Conservation (phyloP, 768 basidiomycete species). For the Lentinus tigrinus region DNA sequence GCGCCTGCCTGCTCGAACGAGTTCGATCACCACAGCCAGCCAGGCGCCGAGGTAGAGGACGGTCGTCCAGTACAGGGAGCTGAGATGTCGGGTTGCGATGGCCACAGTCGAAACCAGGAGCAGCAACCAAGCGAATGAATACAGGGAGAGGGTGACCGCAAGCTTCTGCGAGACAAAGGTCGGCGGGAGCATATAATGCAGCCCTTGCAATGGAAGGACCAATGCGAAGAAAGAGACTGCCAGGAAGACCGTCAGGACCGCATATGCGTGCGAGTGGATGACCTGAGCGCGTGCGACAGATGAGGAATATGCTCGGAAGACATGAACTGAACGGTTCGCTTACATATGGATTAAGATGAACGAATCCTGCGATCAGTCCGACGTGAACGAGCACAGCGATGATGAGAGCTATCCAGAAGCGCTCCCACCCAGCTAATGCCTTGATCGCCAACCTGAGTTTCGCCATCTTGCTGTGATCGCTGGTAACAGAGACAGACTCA, state of each 20-base stretch:
- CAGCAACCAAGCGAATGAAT: constrained; percentile 57
- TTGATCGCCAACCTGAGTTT: constrained; percentile 28
- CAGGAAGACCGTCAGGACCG: constrained; percentile 49
- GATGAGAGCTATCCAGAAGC: constrained; percentile 62
- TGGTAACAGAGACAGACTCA: not conserved
- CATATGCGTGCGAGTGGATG: constrained; percentile 54
- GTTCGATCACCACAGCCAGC: constrained; percentile 36
- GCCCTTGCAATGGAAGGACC: constrained; percentile 38
- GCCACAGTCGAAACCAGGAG: constrained; percentile 51
- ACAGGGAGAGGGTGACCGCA: constrained; percentile 51
- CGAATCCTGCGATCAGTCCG: constrained; percentile 46
- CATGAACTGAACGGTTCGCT: constrained; percentile 27
- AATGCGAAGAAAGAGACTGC: constrained; percentile 52
- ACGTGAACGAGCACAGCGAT: constrained; percentile 46
- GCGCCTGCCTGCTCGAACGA: constrained; percentile 37
- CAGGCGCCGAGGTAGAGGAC: constrained; percentile 51
- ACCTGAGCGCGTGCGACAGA: constrained; percentile 43
- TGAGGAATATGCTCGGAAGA: not conserved
- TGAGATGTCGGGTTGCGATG: constrained; percentile 42
- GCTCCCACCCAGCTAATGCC: constrained; percentile 47
- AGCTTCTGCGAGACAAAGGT: constrained; percentile 47
- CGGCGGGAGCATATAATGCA: constrained; percentile 28
- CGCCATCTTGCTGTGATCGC: constrained; percentile 10
- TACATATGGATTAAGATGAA: constrained; percentile 65
- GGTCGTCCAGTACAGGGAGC: constrained; percentile 56